Evolutionary conservation across 371 early-diverging fungal genomes (phyloP).

Genomic region (Lichtheimia hyalospora): DNA sequence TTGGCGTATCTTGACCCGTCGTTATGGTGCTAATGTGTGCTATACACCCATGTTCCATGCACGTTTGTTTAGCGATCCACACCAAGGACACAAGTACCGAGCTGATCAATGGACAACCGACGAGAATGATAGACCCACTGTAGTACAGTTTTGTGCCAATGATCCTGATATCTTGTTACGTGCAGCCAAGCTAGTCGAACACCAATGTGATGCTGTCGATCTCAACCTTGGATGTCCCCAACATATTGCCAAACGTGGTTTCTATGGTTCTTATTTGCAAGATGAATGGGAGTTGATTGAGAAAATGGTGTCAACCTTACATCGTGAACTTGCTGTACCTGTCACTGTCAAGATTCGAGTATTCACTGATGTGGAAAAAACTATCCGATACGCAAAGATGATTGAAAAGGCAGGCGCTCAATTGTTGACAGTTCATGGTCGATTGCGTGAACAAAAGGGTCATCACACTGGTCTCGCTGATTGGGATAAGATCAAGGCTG

Average conservation of each 20-base stretch:
- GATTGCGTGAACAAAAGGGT: slow-evolving; percentile 96
- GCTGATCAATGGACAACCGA: slow-evolving; percentile 79
- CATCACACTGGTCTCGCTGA: slow-evolving; percentile 96
- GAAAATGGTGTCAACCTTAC: slow-evolving; percentile 71
- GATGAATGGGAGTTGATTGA: slow-evolving; percentile 95
- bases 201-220: slow-evolving; percentile 95
- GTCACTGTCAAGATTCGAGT: slow-evolving; percentile 98
- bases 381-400: slow-evolving; percentile 97
- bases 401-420: slow-evolving; percentile 93
- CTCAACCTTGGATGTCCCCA: slow-evolving; percentile 98
- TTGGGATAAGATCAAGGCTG: slow-evolving; percentile 94
- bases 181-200: slow-evolving; percentile 86
- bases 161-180: slow-evolving; percentile 84
- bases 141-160: slow-evolving; percentile 99
- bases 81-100: slow-evolving; percentile 60
- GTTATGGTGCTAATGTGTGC: slow-evolving; percentile 92
- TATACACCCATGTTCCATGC: slow-evolving; percentile 99
- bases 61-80: slow-evolving; percentile 70
- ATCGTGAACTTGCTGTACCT: slow-evolving; percentile 88
- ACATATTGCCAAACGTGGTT: slow-evolving; percentile 92
- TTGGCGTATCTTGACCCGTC: slow-evolving; percentile 90
- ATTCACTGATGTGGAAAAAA: slow-evolving; percentile 89
- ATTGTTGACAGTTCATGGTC: slow-evolving; percentile 95
- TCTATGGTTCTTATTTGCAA: slow-evolving; percentile 96
- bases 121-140: slow-evolving; percentile 81